phyloP scores from a whole-genome alignment of 2,329 filamentous ascomycete species.

The Chrysosphaeria jannelii region DNA sequence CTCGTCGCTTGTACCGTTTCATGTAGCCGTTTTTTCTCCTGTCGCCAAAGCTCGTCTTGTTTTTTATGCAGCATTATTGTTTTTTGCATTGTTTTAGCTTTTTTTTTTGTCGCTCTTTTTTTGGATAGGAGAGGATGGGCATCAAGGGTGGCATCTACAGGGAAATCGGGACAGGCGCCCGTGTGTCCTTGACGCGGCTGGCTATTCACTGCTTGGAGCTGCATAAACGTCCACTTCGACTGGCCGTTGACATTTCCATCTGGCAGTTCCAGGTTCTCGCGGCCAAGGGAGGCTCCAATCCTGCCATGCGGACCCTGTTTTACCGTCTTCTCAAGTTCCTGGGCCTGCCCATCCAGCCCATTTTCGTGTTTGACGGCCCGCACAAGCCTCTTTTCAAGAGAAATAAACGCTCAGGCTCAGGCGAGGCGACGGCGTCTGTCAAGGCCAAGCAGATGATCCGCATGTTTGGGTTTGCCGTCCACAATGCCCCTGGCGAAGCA shows the following conservation, averaged over 20 bases:
- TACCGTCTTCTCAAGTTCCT: conserved; percentile 42
- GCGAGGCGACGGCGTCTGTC: conserved; percentile 36
- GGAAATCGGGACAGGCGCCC: conserved; percentile 55
- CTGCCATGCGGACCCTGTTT: conserved; percentile 72
- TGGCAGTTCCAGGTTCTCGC: conserved; percentile 76
- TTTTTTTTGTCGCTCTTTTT: neutral
- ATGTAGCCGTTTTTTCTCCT: too few relatives aligned
- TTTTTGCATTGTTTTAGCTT: too few relatives aligned
- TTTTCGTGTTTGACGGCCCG: conserved; percentile 23
- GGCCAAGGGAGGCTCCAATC: conserved; percentile 45
- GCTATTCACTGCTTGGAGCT: conserved; percentile 47
- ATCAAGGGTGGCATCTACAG: conserved; percentile 57
- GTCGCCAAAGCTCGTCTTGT: too few relatives aligned
- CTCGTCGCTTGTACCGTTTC: too few relatives aligned
- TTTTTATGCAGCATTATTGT: too few relatives aligned
- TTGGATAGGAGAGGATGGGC: conserved; percentile 17
- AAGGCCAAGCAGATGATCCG: conserved; percentile 61
- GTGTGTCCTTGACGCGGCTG: conserved; percentile 56
- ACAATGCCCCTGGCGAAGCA: conserved; percentile 78
- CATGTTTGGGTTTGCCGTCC: conserved; percentile 56
- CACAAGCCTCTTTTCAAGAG: conserved; percentile 45
- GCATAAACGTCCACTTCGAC: conserved; percentile 40
- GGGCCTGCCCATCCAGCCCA: conserved; percentile 16
- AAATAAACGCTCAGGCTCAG: conserved; percentile 39
- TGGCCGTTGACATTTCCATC: conserved; percentile 86